Evolutionary conservation across 2,329 filamentous ascomycete genomes (phyloP).

Genomic region (Fusarium sulawesiense): DNA sequence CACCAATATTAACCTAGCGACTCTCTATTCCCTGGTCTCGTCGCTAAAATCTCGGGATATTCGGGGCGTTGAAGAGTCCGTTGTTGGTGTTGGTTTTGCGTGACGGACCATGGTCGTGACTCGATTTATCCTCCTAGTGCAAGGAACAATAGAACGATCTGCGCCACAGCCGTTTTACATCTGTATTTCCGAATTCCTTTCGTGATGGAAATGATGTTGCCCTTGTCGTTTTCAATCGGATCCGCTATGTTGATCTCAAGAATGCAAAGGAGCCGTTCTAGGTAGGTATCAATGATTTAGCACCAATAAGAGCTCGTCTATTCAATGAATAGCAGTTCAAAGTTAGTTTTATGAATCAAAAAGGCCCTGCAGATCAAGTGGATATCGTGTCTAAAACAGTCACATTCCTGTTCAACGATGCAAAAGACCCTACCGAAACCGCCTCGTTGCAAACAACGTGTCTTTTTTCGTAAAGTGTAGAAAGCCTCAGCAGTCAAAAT

Average conservation of each 20-base stretch:
- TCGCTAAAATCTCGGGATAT: conserved; percentile 5
- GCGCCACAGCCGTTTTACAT: conserved; percentile 21
- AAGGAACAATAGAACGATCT: conserved; percentile 18
- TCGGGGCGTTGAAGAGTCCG: neutral
- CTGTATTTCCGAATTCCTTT: conserved; percentile 23
- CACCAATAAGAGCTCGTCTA: neutral
- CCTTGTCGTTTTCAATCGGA: neutral
- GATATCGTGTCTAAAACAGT: neutral
- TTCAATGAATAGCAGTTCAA: neutral
- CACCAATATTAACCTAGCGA: conserved; percentile 10
- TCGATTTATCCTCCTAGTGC: neutral
- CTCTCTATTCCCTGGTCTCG: conserved; percentile 1
- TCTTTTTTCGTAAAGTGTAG: neutral
- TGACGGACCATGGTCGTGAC: neutral
- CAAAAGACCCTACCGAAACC: neutral
- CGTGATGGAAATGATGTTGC: neutral
- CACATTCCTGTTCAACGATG: conserved; percentile 10
- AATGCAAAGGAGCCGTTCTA: conserved; percentile 4
- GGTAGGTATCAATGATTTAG: neutral
- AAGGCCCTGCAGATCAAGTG: neutral
- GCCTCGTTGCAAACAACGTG: conserved; percentile 1
- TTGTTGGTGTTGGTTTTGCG: neutral
- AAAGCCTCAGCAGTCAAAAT: neutral
- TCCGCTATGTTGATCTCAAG: neutral
- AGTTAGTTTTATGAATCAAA: neutral